Conservation (phyloP, 1,284 basidiomycete species). For the Rhodotorula sp. region DNA sequence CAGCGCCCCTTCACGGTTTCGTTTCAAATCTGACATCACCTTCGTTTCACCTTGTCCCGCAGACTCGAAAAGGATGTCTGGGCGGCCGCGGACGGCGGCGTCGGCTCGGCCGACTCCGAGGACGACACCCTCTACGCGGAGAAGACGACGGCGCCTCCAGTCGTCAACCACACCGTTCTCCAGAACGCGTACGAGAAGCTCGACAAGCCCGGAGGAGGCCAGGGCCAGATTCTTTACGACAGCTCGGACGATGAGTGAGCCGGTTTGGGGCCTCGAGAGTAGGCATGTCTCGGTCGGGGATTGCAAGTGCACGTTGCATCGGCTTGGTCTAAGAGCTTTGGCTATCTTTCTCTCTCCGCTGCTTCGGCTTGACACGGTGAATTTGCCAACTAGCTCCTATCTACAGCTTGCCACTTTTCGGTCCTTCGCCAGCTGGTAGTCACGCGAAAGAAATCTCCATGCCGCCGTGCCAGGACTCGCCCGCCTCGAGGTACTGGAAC, state of each 20-base stretch:
- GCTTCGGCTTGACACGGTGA: background rate
- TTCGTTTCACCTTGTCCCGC: background rate
- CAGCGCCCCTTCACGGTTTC: no score
- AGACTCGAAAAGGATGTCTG: slow-evolving; percentile 7
- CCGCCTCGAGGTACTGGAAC: slow-evolving; percentile 46
- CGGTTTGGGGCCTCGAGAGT: no score
- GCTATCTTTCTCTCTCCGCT: background rate
- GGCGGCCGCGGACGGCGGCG: background rate
- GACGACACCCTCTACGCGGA: background rate
- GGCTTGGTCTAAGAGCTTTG: background rate
- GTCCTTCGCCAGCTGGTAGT: slow-evolving; percentile 1
- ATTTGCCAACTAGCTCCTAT: background rate
- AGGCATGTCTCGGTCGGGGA: background rate
- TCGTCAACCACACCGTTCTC: background rate
- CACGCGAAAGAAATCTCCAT: slow-evolving; percentile 21
- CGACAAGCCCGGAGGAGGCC: background rate
- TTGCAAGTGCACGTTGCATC: background rate
- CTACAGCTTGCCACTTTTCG: background rate
- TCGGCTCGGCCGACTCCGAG: background rate
- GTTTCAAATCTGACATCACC: no score
- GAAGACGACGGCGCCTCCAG: background rate
- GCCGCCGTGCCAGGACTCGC: slow-evolving; percentile 42
- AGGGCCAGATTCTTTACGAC: background rate
- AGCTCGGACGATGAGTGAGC: background rate
- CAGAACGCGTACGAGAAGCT: background rate